phyloP scores from a whole-genome alignment of 2,329 filamentous ascomycete species.

The Annulohypoxylon truncatum region DNA sequence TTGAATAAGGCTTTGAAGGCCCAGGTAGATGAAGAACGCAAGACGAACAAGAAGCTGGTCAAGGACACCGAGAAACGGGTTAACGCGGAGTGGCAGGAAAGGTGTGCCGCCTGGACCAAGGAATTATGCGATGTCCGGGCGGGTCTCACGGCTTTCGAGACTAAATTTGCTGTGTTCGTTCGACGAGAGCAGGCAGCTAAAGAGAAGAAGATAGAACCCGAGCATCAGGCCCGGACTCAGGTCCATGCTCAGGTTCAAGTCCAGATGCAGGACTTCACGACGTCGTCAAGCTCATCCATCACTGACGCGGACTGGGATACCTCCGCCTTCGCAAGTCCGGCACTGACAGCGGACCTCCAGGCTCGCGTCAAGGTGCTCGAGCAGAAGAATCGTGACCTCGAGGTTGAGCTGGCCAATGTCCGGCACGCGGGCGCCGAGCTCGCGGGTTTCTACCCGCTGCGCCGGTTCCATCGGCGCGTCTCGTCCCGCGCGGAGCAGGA shows the following conservation, averaged over 20 bases:
- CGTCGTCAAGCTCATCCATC: not conserved
- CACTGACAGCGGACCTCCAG: not conserved
- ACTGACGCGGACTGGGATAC: not conserved
- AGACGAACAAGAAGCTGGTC: not conserved
- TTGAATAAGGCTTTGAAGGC: not conserved
- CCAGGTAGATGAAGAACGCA: not conserved
- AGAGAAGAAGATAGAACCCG: not conserved
- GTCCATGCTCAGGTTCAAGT: not conserved
- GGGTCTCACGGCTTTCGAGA: not conserved
- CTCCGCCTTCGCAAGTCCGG: not conserved
- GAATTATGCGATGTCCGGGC: not conserved
- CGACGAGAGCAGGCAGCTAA: not conserved
- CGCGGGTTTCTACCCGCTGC: not conserved
- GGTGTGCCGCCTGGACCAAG: not conserved
- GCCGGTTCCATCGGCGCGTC: not conserved
- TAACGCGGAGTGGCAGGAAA: not conserved
- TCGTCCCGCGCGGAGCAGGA: not conserved
- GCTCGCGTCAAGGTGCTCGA: not conserved
- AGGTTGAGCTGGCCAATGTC: not conserved
- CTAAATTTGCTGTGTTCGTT: not conserved
- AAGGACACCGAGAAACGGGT: not conserved
- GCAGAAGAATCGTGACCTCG: not conserved
- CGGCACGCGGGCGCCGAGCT: not conserved
- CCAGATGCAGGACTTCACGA: not conserved
- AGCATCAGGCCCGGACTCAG: not conserved